Evolutionary conservation across 176 grass and related monocot genomes (phyloP), one percentile per base, ranked within the genome.

Genomic region (Bolboschoenus planiculmis): DNA sequence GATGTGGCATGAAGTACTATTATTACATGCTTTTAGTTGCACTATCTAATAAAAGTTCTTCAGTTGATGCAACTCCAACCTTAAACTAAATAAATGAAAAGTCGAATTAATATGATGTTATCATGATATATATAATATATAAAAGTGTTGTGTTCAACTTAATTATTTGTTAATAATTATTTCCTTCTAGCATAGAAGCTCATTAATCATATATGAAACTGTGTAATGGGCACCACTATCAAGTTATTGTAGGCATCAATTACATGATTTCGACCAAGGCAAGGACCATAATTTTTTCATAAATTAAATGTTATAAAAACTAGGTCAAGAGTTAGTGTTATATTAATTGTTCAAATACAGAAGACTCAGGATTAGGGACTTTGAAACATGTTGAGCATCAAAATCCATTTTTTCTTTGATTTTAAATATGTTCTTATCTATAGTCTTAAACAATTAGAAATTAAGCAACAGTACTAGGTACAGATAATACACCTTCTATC

Each of bases 1-100:
- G 67, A 72, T 72, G 39, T 44, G 67, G 39, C 72, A 77, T 77
- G 46, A 77, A 77, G 24, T 77, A 48, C n/a, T n/a, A n/a, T n/a
- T 48, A 53, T 77, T 50, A 77, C 43, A 77, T 77, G 72, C 43
- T 53, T 48, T 77, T 77, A 77, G 43, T 77, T 50, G 44, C 27
- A 77, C 27, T 53, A 53, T 53, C 78, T 81, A 53, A 61, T 81
- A 42, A 39, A 39, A 62, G 29, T 60, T 39, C 36, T 46, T 58
- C 78, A 26, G 14, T 40, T 18, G 3, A 58, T 81, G 7, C 78
- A 26, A 11, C 58, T 81, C 16, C 78, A 40, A n/a, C 53, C 23
- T 79, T 79, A 53, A 55, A 79, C 47, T 31, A 16, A 79, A 33
- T 3, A 30, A 53, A 55, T 59, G 60, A 40, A 60, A 2, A 37